Conservation (phyloP, 768 basidiomycete genomes). For the Rhizopogon sp. region DNA sequence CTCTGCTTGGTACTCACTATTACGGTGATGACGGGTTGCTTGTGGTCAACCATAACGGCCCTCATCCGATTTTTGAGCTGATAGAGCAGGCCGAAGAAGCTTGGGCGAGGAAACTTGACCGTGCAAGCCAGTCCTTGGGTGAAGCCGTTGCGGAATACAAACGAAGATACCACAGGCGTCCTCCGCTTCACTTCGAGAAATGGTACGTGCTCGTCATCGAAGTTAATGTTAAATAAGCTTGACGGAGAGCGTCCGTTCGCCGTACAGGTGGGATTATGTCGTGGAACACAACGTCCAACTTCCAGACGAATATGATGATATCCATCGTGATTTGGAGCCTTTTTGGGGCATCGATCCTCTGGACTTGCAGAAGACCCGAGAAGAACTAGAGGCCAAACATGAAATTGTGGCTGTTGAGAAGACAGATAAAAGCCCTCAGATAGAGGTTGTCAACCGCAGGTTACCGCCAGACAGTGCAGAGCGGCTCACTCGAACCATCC, state of each 20-base stretch:
- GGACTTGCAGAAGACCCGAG: conserved; percentile 15
- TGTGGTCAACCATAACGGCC: conserved; percentile 27
- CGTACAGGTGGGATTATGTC: conserved; percentile 39
- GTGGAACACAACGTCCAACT: conserved; percentile 33
- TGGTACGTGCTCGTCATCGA: conserved; percentile 24
- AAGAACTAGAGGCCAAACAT: conserved; percentile 11
- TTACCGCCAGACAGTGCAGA: conserved; percentile 1
- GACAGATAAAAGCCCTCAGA: neutral
- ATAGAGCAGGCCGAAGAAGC: conserved; percentile 29
- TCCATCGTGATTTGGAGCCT: conserved; percentile 30
- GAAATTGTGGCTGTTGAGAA: conserved; percentile 24
- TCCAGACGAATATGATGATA: conserved; percentile 45
- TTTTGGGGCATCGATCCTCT: conserved; percentile 32
- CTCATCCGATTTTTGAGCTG: conserved; percentile 42
- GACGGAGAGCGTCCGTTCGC: neutral
- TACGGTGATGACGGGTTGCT: conserved; percentile 25
- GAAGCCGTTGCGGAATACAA: conserved; percentile 36
- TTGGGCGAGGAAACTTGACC: conserved; percentile 31
- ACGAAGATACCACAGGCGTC: conserved; percentile 28
- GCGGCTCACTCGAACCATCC: conserved; percentile 1
- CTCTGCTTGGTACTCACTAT: conserved; percentile 12
- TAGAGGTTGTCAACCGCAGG: conserved; percentile 13
- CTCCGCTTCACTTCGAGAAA: conserved; percentile 38
- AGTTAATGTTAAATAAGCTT: too few relatives aligned
- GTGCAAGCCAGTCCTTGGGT: conserved; percentile 31